Percentiles rank a stretch among this genome's conserved stretches.
Conservation (phyloP, 2,329 filamentous ascomycete genomes). For the Bipolaris oryzae region DNA sequence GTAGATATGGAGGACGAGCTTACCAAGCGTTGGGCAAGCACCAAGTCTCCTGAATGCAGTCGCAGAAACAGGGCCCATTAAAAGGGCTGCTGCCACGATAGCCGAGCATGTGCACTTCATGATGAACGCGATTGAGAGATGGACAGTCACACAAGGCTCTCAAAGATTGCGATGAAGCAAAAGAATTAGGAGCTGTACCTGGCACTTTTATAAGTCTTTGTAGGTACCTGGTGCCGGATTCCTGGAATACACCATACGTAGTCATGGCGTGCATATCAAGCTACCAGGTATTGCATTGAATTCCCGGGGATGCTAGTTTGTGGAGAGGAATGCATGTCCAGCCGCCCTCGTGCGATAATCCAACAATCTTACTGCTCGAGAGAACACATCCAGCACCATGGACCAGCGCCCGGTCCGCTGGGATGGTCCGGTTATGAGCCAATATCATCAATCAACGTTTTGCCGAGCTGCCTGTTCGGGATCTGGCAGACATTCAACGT, state of each 20-base stretch:
- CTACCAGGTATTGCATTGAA: constrained; percentile 22
- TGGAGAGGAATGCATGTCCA: constrained; percentile 17
- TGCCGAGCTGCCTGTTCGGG: constrained; percentile 37
- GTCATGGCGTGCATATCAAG: constrained; percentile 6
- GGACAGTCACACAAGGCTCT: constrained; percentile 20
- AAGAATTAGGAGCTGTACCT: constrained; percentile 20
- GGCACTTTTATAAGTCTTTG: constrained; percentile 40
- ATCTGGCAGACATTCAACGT: not conserved
- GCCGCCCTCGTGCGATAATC: constrained; percentile 38
- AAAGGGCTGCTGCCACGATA: constrained; percentile 36
- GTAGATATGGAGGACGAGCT: constrained; percentile 7
- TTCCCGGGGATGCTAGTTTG: constrained; percentile 18
- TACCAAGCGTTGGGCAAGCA: constrained; percentile 61
- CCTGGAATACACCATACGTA: constrained; percentile 13
- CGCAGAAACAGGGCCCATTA: constrained; percentile 44
- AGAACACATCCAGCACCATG: constrained; percentile 26
- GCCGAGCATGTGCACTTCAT: constrained; percentile 42
- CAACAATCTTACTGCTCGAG: constrained; percentile 40
- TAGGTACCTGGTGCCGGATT: constrained; percentile 32
- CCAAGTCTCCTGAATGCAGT: constrained; percentile 64
- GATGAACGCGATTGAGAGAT: constrained; percentile 26
- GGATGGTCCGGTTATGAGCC: constrained; percentile 26
- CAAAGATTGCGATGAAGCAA: constrained; percentile 25
- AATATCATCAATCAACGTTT: constrained; percentile 24
- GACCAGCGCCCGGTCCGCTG: constrained; percentile 24